Base-by-base conservation (phyloP, 176 grass and related monocot species). In the Rhynchospora breviuscula region DNA sequence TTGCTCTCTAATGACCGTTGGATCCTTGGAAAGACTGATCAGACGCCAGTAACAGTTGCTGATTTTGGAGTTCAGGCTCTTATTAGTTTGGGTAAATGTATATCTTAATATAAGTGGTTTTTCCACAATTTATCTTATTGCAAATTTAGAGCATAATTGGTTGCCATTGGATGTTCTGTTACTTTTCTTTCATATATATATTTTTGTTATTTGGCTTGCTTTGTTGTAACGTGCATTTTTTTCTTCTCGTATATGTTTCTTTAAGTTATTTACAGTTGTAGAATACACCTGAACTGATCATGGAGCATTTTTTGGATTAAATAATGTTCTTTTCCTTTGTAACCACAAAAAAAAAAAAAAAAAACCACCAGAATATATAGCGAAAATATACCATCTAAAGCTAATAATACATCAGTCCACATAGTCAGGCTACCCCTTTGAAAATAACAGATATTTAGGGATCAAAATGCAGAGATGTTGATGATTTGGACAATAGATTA, bases 41-140 rank as follows among this genome's bases (percentile, higher is more conserved):
- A 91, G 78, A 91, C 79, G 43, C 92, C 92, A 75, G 92, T 98
- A 13, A 98, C 89, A 26, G 48, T 93, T 48, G 95, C 95, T 0
- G 92, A 98, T 90, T 98, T 98, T n/a, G 86, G 92, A 21, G 95
- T 98, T 60, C 92, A 98, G 72, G 89, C 92, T 86, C 89, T 98
- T 85, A 79, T 98, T 86, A 95, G 95, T 79, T 90, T 95, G 22
- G 92, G 95, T 95, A 82, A 88, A 75, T 77, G 46, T 60, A 48
- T 26, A 19, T 77, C 49, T 22, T 33, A 31, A 44, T 76, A 4
- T 23, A 77, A 56, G 29, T 54, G 22, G 44, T 53, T 58, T 78
- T 67, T 85, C 78, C 26, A 23, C 49, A 77, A 53, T 56, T 77
- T 77, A 53, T 12, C 1, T 11, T 0, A 29, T 77, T 54, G 11